Evolutionary conservation across 768 basidiomycete species (phyloP).

Genomic region (Infundibulicybe gibba): DNA sequence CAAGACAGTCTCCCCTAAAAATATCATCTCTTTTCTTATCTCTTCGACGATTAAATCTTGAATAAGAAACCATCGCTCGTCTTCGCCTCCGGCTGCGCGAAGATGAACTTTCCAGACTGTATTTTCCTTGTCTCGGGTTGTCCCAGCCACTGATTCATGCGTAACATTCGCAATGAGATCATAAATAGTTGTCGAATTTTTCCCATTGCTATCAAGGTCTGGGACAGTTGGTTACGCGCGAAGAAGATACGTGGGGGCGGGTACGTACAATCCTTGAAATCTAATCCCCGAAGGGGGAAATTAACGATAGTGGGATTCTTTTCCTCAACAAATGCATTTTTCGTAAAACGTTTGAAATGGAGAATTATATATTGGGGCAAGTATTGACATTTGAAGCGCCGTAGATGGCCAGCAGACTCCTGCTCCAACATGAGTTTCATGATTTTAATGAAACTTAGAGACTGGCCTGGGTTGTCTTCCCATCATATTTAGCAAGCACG

Average conservation of each 20-base stretch:
- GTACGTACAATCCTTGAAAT: conserved; percentile 85
- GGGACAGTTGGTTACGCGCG: conserved; percentile 14
- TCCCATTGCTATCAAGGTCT: conserved; percentile 77
- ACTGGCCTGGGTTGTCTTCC: conserved; percentile 78
- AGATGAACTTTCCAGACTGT: conserved; percentile 94
- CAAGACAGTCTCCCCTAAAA: conserved; percentile 92
- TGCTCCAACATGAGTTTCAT: conserved; percentile 19
- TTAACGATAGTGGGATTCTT: conserved; percentile 99
- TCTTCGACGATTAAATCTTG: conserved; percentile 97
- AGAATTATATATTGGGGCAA: conserved; percentile 92
- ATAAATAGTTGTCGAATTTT: conserved; percentile 68
- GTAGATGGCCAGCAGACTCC: conserved; percentile 84
- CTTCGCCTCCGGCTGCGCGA: conserved; percentile 70
- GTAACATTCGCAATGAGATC: conserved; percentile 96
- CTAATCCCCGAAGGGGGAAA: conserved; percentile 90
- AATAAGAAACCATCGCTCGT: conserved; percentile 94
- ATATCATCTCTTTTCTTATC: conserved; percentile 96
- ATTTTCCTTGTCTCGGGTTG: conserved; percentile 86
- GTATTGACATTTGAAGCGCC: conserved; percentile 85
- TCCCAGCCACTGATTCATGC: conserved; percentile 94
- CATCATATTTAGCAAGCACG: conserved; percentile 93
- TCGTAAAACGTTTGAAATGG: conserved; percentile 95
- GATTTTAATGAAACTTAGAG: conserved; percentile 1
- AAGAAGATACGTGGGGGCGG: conserved; percentile 15
- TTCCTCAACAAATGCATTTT: conserved; percentile 95